phyloP scores from a whole-genome alignment of 176 grass and related monocot genomes.

The Oryza nivara region DNA sequence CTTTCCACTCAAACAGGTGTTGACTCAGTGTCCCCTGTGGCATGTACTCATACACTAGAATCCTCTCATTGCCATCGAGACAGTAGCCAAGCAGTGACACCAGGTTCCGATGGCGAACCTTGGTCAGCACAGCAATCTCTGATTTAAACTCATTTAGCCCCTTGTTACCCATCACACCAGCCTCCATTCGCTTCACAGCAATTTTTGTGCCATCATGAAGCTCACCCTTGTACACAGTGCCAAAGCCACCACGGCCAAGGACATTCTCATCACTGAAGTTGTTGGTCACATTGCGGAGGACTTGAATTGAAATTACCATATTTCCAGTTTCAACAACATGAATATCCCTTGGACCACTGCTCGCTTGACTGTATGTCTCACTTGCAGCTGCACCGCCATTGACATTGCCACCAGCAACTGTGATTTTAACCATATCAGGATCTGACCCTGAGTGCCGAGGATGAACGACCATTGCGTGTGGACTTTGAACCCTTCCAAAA shows the following conservation, averaged over 20 bases:
- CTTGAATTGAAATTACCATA: constrained; percentile 98
- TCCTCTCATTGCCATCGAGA: constrained; percentile 87
- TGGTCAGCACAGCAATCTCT: constrained; percentile 89
- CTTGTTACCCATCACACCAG: constrained; percentile 96
- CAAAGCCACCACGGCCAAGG: constrained; percentile 85
- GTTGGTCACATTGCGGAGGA: constrained; percentile 93
- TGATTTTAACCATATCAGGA: constrained; percentile 80
- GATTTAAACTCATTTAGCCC: constrained; percentile 90
- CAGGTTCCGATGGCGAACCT: constrained; percentile 88
- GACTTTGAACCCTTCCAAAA: constrained; percentile 76
- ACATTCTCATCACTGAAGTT: constrained; percentile 94
- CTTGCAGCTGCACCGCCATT: constrained; percentile 51
- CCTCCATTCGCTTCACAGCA: constrained; percentile 93
- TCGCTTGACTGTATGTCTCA: constrained; percentile 56
- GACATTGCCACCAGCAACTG: constrained; percentile 52
- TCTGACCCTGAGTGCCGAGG: constrained; percentile 80
- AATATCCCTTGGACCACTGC: constrained; percentile 61
- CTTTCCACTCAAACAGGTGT: constrained; percentile 84
- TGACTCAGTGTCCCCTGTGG: constrained; percentile 80
- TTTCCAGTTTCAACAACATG: constrained; percentile 90
- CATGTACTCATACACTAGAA: constrained; percentile 97
- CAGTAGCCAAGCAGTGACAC: constrained; percentile 94
- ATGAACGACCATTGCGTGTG: constrained; percentile 79
- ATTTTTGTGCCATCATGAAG: constrained; percentile 96
- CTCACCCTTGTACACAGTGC: constrained; percentile 93